Evolutionary conservation across 345 rosid genomes (phyloP), one percentile per base, ranked within the genome.

Genomic region (Moricandia arvensis): DNA sequence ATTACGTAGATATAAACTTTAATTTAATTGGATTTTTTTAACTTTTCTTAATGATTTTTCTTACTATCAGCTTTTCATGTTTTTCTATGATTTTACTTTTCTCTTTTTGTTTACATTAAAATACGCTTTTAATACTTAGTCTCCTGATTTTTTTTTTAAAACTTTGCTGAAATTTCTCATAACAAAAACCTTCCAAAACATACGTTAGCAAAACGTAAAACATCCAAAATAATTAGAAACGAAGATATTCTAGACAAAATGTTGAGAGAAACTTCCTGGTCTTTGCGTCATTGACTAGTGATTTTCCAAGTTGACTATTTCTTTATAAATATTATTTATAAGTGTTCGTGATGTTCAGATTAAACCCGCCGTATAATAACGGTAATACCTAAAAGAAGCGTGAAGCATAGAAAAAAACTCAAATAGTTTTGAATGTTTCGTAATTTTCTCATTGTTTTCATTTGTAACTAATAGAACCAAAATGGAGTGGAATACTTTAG

Each of bases 221-320:
- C 12, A 15, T 26, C 33, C 41, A 11, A 29, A 12, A n/a, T 47
- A 24, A 15, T 10, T 15, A 43, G 29, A 68, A 67, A 26, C 31
- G 8, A 15, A 68, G 55, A 17, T 47, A 62, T 62, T 41, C 59
- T 29, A 54, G 18, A 63, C 63, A 62, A 69, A 61, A 35, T 16
- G 24, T 30, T 4, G 49, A 37, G 10, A 53, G 80, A 62, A 76
- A 54, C 51, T 63, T 76, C 80, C 7, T 18, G 7, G 64, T 69
- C 63, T 3, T 69, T 15, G 65, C 54, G 34, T 27, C 70, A 17
- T 69, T 70, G 80, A 71, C 71, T 31, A 2, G 71, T 43, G 29
- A 63, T 69, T 21, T 7, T 55, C 0, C 13, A 31, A 63, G 70
- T 29, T 69, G 80, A 76, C 59, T 17, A 69, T 6, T 38, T 59